Base-by-base conservation (phyloP, 1,284 basidiomycete species). In the Trichosporon coremiiforme region DNA sequence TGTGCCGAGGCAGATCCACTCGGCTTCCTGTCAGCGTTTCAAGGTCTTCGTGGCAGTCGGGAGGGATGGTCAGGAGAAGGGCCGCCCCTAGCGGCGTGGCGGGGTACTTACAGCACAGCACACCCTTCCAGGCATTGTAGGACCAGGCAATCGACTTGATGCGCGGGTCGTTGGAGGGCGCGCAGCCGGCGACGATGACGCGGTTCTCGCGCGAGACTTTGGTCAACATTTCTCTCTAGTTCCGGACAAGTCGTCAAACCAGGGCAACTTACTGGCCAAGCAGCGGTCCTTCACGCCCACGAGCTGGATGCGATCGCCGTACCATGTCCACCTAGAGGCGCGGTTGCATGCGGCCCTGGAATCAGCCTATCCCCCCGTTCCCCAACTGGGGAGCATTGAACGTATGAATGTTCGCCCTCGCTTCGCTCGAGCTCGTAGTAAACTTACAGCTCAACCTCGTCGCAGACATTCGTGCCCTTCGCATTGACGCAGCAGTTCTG, bases 301-400 rank as follows among this genome's bases (percentile, higher is more conserved):
- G 25, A 62, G 57, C 29, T 62, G 29, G 12, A 62, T 31, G 33
- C 57, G 57, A 31, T 62, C 57, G 57, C 29, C 57, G 57, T 62
- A 62, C 57, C 57, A 62, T 9, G 31, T 33, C 31, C 31, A 62
- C 15, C 29, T 15, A 17, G 57, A 35, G 29, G 57, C 31, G 29
- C 7, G n/a, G 57, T 6, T 10, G 57, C 57, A 62, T 7, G 8
- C 57, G 31, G 13, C 15, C 4, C 57, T 62, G 57, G 6, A 1
- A 13, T 55, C 20, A 17, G 10, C 31, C 1, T 25, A 25, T 25
- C 25, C 25, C 25, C 25, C 25, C 25, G 3, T 25, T 25, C 1
- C 25, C 25, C 25, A 1, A 25, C 25, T 25, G 25, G 25, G 25
- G 25, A 41, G 15, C 12, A 41, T 41, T 31, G 5, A 35, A 3